Base-by-base conservation (phyloP, 2,329 filamentous ascomycete genomes). In the Nemania sp. region DNA sequence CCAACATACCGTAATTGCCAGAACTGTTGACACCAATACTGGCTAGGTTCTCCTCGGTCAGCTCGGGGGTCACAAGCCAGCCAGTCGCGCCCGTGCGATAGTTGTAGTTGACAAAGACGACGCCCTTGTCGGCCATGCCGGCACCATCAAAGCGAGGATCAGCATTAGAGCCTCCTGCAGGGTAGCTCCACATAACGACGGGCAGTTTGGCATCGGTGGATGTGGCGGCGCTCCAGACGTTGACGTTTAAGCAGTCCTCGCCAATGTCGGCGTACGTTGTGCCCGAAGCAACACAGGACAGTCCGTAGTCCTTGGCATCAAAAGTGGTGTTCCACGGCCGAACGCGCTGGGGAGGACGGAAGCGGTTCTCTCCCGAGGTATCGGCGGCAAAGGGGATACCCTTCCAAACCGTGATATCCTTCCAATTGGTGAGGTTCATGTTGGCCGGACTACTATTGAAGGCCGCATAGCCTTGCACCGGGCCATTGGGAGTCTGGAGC, bases 171-270 rank as follows among this genome's bases (percentile, higher is more conserved):
- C 56, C 45, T 47, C 61, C 61, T 27, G 65, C 65, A 20, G 65
- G 65, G 32, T 63, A 69, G 55, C 69, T 75, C 71, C 73, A 75
- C 29, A 75, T 69, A 27, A 77, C 68, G 10, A 79, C 78, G 10
- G 78, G 77, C 11, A 77, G 69, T 54, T 77, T 75, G 13, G 70
- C 70, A 11, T 67, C 52, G 1, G 70, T 68, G 10, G 72, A 73
- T 51, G 73, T 74, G 27, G 76, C 77, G 0, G 74, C 71, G 10
- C 74, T 77, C 77, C 76, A 79, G 56, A 80, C 70, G 63, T 79
- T 79, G 41, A 80, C 69, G 56, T 75, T 77, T 41, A 80, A 70
- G 57, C 78, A 79, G 67, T 79, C 77, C 49, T 79, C 77, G 64
- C 69, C 72, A 15, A 72, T 70, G 32, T n/a, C 68, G 49, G 61